Evolutionary conservation across 179 eudicot genomes (phyloP), one percentile per base, ranked within the genome.

Genomic region (Actinidia arguta): DNA sequence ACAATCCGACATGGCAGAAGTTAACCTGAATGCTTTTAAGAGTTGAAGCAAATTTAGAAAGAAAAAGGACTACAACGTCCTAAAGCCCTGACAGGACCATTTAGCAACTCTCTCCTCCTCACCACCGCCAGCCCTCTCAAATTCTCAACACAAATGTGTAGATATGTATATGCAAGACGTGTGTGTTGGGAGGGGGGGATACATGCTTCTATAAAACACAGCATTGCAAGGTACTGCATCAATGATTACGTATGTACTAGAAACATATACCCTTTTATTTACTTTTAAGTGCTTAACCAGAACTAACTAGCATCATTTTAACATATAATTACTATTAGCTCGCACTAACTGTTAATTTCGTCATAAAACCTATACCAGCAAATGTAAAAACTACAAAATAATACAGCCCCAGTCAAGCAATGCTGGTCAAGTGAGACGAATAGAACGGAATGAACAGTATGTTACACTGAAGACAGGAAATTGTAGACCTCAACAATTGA

Each of bases 391-490:
- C 31, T 64, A n/a, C 50, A 0, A 46, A 18, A 42, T 39, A 48
- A 64, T 42, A 48, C 4, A n/a, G 22, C 6, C 39, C 75, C 22
- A 42, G 8, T 6, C 82, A 73, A 73, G 47, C 78, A 81, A 14
- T 44, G 61, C 52, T 20, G 55, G 48, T 31, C 24, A 46, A 56
- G 55, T 17, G 0, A 76, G 36, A 51, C 4, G n/a, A 46, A 46
- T 8, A 63, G 12, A 27, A 76, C 20, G 55, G 39, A 83, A 10
- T 10, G 56, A 59, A 74, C 46, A 73, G 76, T 83, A 89, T 90
- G 90, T 89, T 82, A 68, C 76, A 70, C 75, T 85, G 91, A 56
- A 87, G 84, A 75, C 79, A 71, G 59, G 73, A 64, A 59, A 89
- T 77, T 56, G 88, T 82, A 68, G 87, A 83, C 71, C 83, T 83